These are phyloP conservation scores for Microdochium nivale DNA, from an alignment of 2,329 filamentous ascomycete genomes.

Conservation along the genomic window DNA sequence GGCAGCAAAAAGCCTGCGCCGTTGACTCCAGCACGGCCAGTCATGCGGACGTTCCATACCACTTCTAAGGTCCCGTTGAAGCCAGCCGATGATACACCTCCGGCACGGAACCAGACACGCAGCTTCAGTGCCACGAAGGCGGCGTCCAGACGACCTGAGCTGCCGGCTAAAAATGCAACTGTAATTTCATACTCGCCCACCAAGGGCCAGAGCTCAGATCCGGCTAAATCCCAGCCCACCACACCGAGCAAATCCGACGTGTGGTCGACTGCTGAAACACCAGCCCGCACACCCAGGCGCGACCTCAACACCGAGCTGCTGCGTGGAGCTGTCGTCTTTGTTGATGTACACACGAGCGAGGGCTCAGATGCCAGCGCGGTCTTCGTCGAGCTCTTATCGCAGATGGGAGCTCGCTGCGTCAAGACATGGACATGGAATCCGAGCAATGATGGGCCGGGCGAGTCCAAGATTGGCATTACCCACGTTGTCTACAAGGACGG, in stretches of 20 bases:
- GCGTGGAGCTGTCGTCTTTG: conserved; percentile 67
- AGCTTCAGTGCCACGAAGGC: conserved; percentile 42
- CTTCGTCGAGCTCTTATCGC: conserved; percentile 68
- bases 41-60: conserved; percentile 55
- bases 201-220: conserved; percentile 24
- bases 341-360: conserved; percentile 77
- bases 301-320: conserved; percentile 47
- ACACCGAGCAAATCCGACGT: conserved; percentile 40
- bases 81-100: conserved; percentile 50
- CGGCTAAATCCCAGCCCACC: conserved; percentile 16
- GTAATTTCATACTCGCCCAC: conserved; percentile 46
- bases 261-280: conserved; percentile 48
- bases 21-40: conserved; percentile 45
- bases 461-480: conserved; percentile 63
- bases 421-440: conserved; percentile 71
- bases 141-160: conserved; percentile 31
- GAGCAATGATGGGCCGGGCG: conserved; percentile 21
- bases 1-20: conserved; percentile 23
- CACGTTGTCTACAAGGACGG: conserved; percentile 91
- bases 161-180: conserved; percentile 37
- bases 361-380: conserved; percentile 74
- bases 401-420: conserved; percentile 76
- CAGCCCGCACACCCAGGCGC: conserved; percentile 45
- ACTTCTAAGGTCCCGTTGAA: conserved; percentile 72
- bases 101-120: conserved; percentile 37